Base-by-base conservation (phyloP, 495 filamentous ascomycete genomes). In the Immersiella caudata region DNA sequence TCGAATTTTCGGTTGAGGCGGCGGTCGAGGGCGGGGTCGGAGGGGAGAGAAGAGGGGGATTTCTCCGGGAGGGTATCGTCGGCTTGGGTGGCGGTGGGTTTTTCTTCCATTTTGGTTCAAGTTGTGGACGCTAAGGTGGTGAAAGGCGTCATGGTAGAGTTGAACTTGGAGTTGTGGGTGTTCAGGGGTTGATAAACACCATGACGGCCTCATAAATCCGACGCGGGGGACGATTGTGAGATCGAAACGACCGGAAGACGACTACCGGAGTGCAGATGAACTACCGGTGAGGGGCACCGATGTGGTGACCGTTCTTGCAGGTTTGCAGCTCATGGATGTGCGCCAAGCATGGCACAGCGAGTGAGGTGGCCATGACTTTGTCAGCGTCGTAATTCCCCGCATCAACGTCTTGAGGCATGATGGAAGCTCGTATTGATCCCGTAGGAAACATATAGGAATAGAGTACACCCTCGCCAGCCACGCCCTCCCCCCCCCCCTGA, bases 1-100 rank as follows among this genome's bases (percentile, higher is more conserved):
- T 82, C 82, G 51, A 75, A 69, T 27, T 73, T 75, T 29, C 66
- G 66, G 58, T 75, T 72, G 0, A 73, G 51, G 0, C 49, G 40
- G 21, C 49, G 67, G 66, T 71, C 68, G 46, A 70, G 49, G 8
- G 64, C 22, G 20, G 60, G 33, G 46, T 70, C 52, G 20, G 22
- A 72, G n/a, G 51, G 24, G 22, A 60, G 54, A n/a, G 24, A 12
- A 61, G 35, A 29, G 36, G 22, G 40, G 18, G 18, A 52, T 16
- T 67, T 67, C 54, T 67, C 65, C 5, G 40, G 65, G 64, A 58
- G 20, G 20, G 18, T 36, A 26, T 57, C 60, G 59, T 40, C 36
- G 59, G 21, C 24, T 62, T n/a, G 36, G n/a, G 60, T 20, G 18
- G 12, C n/a, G n/a, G 35, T 8, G 18, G 46, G 60, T 55, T 55